These are phyloP conservation scores for Prunus armeniaca DNA, from an alignment of 306 rosid genomes.

Conservation along the genomic window DNA sequence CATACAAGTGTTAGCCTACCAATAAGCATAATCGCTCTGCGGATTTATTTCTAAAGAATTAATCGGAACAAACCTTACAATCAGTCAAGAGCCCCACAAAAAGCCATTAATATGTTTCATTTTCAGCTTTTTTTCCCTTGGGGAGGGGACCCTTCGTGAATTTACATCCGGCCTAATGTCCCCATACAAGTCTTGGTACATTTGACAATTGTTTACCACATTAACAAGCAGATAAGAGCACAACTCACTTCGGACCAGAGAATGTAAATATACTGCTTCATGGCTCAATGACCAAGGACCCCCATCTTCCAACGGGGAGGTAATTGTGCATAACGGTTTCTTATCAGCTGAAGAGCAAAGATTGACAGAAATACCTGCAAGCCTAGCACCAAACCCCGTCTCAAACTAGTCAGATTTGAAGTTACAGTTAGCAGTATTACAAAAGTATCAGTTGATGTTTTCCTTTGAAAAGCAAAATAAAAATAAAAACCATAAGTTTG, in stretches of 20 bases:
- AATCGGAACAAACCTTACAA: slow-evolving; percentile 22
- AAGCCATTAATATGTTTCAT: neutral
- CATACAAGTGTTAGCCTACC: neutral
- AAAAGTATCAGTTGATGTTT: neutral
- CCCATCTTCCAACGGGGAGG: neutral
- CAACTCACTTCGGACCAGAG: slow-evolving; percentile 28
- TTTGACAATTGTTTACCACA: slow-evolving; percentile 26
- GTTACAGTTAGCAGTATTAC: neutral
- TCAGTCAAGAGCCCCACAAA: neutral
- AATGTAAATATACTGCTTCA: slow-evolving; percentile 32
- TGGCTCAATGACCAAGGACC: neutral
- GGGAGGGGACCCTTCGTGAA: slow-evolving; percentile 4
- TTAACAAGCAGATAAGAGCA: slow-evolving; percentile 1
- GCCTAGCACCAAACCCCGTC: neutral
- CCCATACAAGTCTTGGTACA: slow-evolving; percentile 3
- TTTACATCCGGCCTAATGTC: slow-evolving; percentile 30
- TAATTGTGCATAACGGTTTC: neutral
- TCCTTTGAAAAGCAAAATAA: neutral
- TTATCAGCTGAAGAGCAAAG: neutral
- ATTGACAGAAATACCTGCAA: neutral
- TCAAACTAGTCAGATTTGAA: neutral
- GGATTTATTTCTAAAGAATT: slow-evolving; percentile 32
- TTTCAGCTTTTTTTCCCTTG: neutral
- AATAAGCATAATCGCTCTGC: neutral
- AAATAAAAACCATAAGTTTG: neutral